Evolutionary conservation across 139 green algal species (phyloP), one percentile per base, ranked within the genome.

Genomic region (Chlamydomonas sp.): DNA sequence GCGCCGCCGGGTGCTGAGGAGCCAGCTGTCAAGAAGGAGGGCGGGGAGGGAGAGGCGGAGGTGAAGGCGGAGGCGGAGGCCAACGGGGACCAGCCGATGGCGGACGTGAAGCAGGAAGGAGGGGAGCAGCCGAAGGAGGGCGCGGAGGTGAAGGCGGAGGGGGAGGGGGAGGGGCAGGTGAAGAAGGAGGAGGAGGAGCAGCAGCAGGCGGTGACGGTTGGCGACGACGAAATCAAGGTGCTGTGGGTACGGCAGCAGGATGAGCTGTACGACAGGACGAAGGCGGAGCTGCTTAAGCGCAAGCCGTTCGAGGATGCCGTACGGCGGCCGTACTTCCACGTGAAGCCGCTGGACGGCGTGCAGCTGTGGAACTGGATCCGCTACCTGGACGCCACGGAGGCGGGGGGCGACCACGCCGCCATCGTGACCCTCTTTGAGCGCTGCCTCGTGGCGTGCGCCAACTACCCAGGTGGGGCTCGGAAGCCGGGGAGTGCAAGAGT

Each of bases 261-360:
- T 2, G 67, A 77, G 57, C 9, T 94, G 49, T 96, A 92, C 77
- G 79, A 91, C 66, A 80, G 58, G 6, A 93, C 90, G 16, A 95
- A 93, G 86, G 78, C 90, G 76, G 89, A 96, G 87, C 84, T 93
- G 78, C 60, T 60, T 5, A 86, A 90, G 10, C 88, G 93, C 14
- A 84, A 91, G 79, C 88, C 85, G 0, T 98, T 93, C 84, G 96
- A 98, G 91, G 90, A 91, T 17, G 91, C 66, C 49, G 95, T 97
- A 63, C 94, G 94, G 88, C 91, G 96, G 58, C 91, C 96, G 5
- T 98, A 97, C 82, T 98, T 97, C 91, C 96, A 98, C 77, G 89
- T 96, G 58, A 98, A 98, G 95, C 91, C 95, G 2, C 91, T 98
- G 71, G 94, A 97, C 83, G 82, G 87, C 2, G 18, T 86, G 18